Percentiles rank a stretch among this genome's conserved stretches.
phyloP scores from a whole-genome alignment of 495 filamentous ascomycete species.

The Endocarpon pusillum region DNA sequence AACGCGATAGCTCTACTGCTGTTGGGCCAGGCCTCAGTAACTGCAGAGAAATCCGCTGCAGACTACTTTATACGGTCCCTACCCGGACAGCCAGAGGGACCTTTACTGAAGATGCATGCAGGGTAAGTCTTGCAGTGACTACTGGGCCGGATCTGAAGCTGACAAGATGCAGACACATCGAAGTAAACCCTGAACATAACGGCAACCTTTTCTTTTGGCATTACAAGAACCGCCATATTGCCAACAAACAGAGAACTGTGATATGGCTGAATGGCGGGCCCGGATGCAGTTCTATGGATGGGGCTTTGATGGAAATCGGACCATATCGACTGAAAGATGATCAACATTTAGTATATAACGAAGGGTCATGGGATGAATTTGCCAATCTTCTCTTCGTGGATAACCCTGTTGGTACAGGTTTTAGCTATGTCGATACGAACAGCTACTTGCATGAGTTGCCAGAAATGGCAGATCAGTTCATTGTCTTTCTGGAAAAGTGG shows the following conservation, averaged over 20 bases:
- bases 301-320: conserved; percentile 92
- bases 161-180: conserved; percentile 54
- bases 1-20: neutral
- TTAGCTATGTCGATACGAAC: conserved; percentile 83
- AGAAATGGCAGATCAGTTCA: conserved; percentile 77
- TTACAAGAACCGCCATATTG: conserved; percentile 87
- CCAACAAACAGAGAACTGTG: conserved; percentile 77
- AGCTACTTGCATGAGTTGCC: conserved; percentile 69
- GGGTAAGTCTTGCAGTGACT: conserved; percentile 41
- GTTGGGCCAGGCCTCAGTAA: too few species aligned
- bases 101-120: conserved; percentile 90
- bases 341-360: conserved; percentile 57
- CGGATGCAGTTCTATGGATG: conserved; percentile 92
- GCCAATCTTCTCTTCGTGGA: conserved; percentile 93
- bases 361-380: conserved; percentile 93
- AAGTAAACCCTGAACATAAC: conserved; percentile 64
- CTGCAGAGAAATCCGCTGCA: conserved; percentile 46
- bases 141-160: conserved; percentile 6
- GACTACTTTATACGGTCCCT: conserved; percentile 81
- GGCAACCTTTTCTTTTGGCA: conserved; percentile 98
- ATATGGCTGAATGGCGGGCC: conserved; percentile 97
- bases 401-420: conserved; percentile 90
- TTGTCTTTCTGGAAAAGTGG: conserved; percentile 80
- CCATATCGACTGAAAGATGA: conserved; percentile 78
- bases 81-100: conserved; percentile 69